A percentile compares a stretch with the other conserved stretches of the same genome.
Conservation (phyloP, 257 asterid species). For the Solanum habrochaites region DNA sequence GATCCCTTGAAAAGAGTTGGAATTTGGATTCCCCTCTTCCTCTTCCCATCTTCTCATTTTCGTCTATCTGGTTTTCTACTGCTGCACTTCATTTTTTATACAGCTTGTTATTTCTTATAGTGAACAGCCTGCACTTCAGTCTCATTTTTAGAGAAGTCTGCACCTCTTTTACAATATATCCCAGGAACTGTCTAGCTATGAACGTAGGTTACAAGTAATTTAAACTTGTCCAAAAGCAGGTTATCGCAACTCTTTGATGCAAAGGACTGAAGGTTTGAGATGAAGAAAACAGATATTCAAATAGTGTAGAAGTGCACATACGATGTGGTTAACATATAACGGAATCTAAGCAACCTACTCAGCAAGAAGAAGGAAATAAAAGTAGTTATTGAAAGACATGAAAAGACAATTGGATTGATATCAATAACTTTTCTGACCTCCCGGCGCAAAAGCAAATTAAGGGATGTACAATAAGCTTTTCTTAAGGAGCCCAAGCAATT, state of each 20-base stretch:
- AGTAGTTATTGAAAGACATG: background rate
- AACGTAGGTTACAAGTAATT: background rate
- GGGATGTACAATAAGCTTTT: constrained; percentile 94
- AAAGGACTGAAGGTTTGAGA: background rate
- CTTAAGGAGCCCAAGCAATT: constrained; percentile 68
- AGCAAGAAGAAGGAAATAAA: background rate
- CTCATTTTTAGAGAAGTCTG: background rate
- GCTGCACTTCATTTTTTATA: background rate
- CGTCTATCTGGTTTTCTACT: background rate
- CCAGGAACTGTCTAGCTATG: background rate
- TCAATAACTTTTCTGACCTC: constrained; percentile 56
- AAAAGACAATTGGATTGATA: background rate
- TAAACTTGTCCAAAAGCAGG: background rate
- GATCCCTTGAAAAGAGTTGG: background rate
- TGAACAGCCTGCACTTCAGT: background rate
- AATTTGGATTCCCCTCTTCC: background rate
- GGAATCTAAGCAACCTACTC: background rate
- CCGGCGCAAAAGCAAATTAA: constrained; percentile 79
- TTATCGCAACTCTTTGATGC: background rate
- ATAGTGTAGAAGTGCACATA: background rate
- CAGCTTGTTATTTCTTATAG: background rate
- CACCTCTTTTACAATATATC: background rate
- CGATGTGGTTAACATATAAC: background rate
- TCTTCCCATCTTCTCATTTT: background rate
- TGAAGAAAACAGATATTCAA: background rate